phyloP scores from a whole-genome alignment of 2,329 filamentous ascomycete genomes.

The Cladosporium sp. region DNA sequence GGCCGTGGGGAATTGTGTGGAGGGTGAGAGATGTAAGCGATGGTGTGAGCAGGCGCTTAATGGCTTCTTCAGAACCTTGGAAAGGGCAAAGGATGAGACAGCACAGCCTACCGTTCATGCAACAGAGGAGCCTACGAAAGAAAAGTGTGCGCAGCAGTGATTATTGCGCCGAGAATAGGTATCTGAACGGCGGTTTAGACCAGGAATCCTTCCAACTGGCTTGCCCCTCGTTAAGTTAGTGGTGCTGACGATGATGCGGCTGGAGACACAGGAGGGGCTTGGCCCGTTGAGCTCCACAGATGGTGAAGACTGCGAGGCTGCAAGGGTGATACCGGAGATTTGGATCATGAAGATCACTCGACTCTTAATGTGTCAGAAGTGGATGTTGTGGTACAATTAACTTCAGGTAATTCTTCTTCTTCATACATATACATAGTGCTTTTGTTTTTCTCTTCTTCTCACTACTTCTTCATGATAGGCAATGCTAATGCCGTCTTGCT shows the following conservation, averaged over 20 bases:
- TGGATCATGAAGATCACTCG: neutral
- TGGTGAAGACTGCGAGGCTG: no score
- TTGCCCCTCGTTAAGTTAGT: no score
- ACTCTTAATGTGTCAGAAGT: no score
- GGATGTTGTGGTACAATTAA: neutral
- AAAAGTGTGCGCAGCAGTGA: no score
- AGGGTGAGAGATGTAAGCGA: neutral
- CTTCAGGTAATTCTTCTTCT: neutral
- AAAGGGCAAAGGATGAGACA: neutral
- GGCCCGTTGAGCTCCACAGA: neutral
- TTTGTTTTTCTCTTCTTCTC: neutral
- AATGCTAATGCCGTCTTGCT: neutral
- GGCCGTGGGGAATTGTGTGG: neutral
- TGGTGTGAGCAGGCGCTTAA: neutral
- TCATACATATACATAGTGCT: neutral
- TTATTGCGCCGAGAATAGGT: no score
- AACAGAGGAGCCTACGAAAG: no score
- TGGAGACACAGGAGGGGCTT: neutral
- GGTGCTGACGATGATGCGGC: neutral
- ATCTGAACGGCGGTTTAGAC: no score
- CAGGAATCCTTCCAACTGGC: no score
- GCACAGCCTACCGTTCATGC: conserved; percentile 1
- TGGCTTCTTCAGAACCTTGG: no score
- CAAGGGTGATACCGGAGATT: neutral
- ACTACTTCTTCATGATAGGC: neutral